Conservation (phyloP, 1,139 yeast genomes). For the Yamadazyma atlantica region DNA sequence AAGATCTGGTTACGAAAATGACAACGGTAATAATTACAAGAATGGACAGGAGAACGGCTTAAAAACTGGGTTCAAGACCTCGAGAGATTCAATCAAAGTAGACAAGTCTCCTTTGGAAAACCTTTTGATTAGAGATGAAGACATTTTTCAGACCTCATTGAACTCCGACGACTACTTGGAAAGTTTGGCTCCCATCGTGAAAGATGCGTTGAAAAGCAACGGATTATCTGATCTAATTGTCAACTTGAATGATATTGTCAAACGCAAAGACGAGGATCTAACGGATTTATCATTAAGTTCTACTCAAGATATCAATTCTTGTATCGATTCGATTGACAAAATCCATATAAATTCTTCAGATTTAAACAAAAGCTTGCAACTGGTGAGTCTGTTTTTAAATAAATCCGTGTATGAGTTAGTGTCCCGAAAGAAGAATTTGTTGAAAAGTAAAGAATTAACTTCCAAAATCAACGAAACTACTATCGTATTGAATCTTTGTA, state of each 20-base stretch:
- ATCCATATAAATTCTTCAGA: slow-evolving; percentile 56
- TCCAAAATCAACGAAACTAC: slow-evolving; percentile 64
- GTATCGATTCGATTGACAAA: slow-evolving; percentile 55
- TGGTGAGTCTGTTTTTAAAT: slow-evolving; percentile 53
- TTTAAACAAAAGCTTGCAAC: slow-evolving; percentile 52
- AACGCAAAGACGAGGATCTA: slow-evolving; percentile 63
- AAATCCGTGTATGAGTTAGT: slow-evolving; percentile 65
- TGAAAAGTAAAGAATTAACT: slow-evolving; percentile 58
- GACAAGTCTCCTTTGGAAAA: slow-evolving; percentile 42
- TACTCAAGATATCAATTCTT: slow-evolving; percentile 55
- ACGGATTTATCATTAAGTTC: slow-evolving; percentile 61
- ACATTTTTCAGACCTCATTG: slow-evolving; percentile 48
- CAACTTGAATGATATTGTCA: slow-evolving; percentile 56
- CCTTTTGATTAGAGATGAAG: slow-evolving; percentile 44
- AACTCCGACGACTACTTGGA: slow-evolving; percentile 74
- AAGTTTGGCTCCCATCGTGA: slow-evolving; percentile 76
- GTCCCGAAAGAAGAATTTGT: slow-evolving; percentile 53
- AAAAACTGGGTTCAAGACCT: slow-evolving; percentile 1
- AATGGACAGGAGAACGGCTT: slow-evolving; percentile 5
- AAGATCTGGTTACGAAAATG: neutral
- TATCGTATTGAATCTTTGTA: slow-evolving; percentile 61
- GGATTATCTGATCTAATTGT: slow-evolving; percentile 57
- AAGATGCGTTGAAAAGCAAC: slow-evolving; percentile 59
- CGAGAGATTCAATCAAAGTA: slow-evolving; percentile 3
- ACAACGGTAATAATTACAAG: neutral